Base-by-base conservation (phyloP, 306 rosid genomes). In the Trichosanthes truncata region DNA sequence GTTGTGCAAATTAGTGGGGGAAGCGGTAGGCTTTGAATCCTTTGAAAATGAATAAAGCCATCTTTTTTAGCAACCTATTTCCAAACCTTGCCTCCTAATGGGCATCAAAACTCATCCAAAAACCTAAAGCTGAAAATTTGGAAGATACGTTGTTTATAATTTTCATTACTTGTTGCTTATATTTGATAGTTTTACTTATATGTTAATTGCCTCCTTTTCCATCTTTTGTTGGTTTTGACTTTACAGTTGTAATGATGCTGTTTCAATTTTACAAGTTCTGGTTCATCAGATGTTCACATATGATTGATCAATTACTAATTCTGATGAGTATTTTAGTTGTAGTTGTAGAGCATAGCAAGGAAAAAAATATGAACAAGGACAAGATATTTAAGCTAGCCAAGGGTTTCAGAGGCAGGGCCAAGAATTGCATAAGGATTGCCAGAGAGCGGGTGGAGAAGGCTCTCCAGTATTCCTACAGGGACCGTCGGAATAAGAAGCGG, bases 381-480 rank as follows among this genome's bases (percentile, higher is more conserved):
- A 91, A 92, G 89, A 81, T 95, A 68, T 91, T 92, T 81, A 88
- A 95, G 93, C 85, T 95, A 1, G 97, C 98, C 5, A 95, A 92
- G 92, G 98, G 98, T 68, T 95, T 92, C 84, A 85, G 97, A 79
- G 98, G 98, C 33, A 89, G 98, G 88, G 98, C 98, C 60, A 95
- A 92, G 89, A 92, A 95, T 81, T 95, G 98, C 87, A 91, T 95
- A 78, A 87, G 97, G 89, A 92, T 92, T 80, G 93, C 98, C 9
- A 90, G 97, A 84, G 98, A 95, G 87, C 89, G 98, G 74, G 97
- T 95, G 74, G 98, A 95, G 85, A 95, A 95, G 90, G 98, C 97
- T 31, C 88, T 95, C 91, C 98, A 92, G 84, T 92, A 95, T 86
- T 91, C 98, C 29, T 95, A 95, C 81, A 87, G 98, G 73, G 98